Evolutionary conservation across 495 filamentous ascomycete genomes (phyloP).

Genomic region (Podospora sp.): DNA sequence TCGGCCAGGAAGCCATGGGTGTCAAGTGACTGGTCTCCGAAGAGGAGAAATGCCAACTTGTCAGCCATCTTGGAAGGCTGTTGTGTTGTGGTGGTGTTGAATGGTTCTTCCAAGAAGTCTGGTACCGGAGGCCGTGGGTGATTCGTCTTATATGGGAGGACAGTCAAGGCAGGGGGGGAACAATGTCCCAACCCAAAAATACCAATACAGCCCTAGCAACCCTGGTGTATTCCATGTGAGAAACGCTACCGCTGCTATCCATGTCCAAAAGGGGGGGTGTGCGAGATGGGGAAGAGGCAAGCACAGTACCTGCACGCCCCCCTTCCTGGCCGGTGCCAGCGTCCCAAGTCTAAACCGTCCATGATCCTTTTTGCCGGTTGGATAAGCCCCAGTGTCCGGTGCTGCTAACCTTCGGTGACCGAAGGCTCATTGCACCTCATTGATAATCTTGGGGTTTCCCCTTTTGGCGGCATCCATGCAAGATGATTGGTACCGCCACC

Average conservation of each 20-base stretch:
- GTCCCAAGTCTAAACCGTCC: slow-evolving; percentile 16
- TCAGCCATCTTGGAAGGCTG: slow-evolving; percentile 41
- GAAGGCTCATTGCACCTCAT: slow-evolving; percentile 34
- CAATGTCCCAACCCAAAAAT: slow-evolving; percentile 25
- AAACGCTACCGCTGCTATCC: slow-evolving; percentile 21
- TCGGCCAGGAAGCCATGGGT: slow-evolving; percentile 66
- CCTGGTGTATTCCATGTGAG: slow-evolving; percentile 23
- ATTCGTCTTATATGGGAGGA: slow-evolving; percentile 25
- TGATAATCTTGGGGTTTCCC: slow-evolving; percentile 45
- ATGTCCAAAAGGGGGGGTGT: slow-evolving; percentile 21
- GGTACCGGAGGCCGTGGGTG: slow-evolving; percentile 23
- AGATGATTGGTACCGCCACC: slow-evolving; percentile 42
- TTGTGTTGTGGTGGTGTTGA: slow-evolving; percentile 27
- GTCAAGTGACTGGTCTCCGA: slow-evolving; percentile 81
- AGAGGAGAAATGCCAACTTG: slow-evolving; percentile 57
- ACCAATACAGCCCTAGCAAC: slow-evolving; percentile 24
- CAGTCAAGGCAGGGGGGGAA: not conserved
- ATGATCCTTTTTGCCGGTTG: slow-evolving; percentile 39
- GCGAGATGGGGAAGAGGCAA: slow-evolving; percentile 5
- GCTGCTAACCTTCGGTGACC: slow-evolving; percentile 44
- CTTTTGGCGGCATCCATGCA: slow-evolving; percentile 36
- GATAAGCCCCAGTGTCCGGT: slow-evolving; percentile 35
- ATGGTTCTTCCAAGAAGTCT: slow-evolving; percentile 11
- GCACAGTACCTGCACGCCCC: slow-evolving; percentile 26
- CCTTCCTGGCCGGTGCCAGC: not conserved